A percentile compares a stretch with the other conserved stretches of the same genome.
Conservation (phyloP, 2,329 filamentous ascomycete genomes). For the Bipolaris zeicola region DNA sequence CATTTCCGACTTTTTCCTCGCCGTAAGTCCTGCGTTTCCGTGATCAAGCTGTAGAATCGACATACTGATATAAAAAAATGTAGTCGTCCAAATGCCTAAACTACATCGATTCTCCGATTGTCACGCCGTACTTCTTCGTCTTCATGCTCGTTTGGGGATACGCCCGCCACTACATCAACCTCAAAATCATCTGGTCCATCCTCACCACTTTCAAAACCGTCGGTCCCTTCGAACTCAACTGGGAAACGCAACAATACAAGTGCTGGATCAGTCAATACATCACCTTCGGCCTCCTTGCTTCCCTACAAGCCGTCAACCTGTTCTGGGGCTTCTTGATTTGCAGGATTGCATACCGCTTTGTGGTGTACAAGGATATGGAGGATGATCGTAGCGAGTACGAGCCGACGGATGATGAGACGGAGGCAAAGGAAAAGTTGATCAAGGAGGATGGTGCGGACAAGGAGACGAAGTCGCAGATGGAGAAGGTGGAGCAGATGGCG, state of each 20-base stretch:
- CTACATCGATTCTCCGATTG: constrained; percentile 80
- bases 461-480: constrained; percentile 22
- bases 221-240: constrained; percentile 76
- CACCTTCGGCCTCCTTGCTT: constrained; percentile 66
- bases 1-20: constrained; percentile 93
- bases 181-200: constrained; percentile 75
- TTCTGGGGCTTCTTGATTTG: constrained; percentile 83
- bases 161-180: constrained; percentile 83
- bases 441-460: constrained; percentile 9
- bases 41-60: not conserved
- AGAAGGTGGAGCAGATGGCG: constrained; percentile 25
- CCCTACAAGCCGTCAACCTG: constrained; percentile 75
- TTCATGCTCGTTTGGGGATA: constrained; percentile 90
- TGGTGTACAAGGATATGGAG: constrained; percentile 64
- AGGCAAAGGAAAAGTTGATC: constrained; percentile 28
- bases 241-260: constrained; percentile 79
- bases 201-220: constrained; percentile 76
- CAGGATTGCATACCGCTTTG: constrained; percentile 74
- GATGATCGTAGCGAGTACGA: constrained; percentile 76
- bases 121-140: constrained; percentile 80
- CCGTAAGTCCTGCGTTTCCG: constrained; percentile 62
- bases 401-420: constrained; percentile 53
- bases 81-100: constrained; percentile 90
- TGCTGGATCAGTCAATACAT: constrained; percentile 72
- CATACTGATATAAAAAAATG: not conserved